Percentiles rank a stretch among this genome's conserved stretches.
phyloP scores from a whole-genome alignment of 306 rosid genomes.

The Vigna angularis region DNA sequence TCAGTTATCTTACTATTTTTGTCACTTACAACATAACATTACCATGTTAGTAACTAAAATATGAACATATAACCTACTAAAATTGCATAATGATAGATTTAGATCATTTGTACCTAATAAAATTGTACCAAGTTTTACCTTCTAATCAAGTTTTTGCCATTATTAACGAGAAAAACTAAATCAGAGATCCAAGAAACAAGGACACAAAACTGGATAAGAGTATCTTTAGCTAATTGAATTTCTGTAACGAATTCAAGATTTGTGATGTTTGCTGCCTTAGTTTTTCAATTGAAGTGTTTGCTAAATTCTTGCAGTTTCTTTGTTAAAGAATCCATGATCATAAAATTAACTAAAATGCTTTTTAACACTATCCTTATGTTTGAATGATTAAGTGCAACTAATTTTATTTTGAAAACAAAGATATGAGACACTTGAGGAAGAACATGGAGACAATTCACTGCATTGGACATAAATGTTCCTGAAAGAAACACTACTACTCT shows the following conservation, averaged over 20 bases:
- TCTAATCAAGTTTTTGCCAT: no score
- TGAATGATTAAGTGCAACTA: neutral
- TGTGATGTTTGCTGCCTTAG: neutral
- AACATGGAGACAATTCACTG: neutral
- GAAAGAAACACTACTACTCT: neutral
- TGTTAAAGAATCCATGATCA: neutral
- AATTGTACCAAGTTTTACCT: no score
- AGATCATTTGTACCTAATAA: no score
- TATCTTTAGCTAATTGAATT: neutral
- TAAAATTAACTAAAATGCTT: neutral
- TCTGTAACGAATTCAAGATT: neutral
- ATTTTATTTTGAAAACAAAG: neutral
- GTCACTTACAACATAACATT: no score
- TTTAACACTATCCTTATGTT: neutral
- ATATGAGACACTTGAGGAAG: neutral
- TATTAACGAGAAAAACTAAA: no score
- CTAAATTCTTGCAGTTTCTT: neutral
- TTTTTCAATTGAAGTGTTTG: neutral
- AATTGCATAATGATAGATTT: no score
- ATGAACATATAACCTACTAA: no score
- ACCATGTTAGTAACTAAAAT: no score
- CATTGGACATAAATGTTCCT: neutral
- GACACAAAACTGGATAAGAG: neutral
- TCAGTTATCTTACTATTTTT: no score
- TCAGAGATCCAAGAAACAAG: neutral